Conservation (phyloP, 2,329 filamentous ascomycete genomes). For the Nemania sp. region DNA sequence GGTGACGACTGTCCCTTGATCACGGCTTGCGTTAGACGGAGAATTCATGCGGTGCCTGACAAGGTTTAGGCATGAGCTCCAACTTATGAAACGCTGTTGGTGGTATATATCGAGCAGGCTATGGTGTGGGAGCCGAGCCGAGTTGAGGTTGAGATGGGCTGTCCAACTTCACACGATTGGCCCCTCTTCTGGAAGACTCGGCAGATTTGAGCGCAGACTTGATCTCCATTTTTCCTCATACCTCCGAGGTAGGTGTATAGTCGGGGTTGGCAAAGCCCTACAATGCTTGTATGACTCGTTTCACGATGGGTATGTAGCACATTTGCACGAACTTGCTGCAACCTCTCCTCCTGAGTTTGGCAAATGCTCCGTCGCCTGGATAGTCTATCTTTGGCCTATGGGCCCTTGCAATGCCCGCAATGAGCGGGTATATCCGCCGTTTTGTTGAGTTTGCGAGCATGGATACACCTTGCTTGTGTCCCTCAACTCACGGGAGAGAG, state of each 20-base stretch:
- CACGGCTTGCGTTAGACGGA: constrained; percentile 8
- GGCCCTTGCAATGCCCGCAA: constrained; percentile 1
- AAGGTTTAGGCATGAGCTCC: background rate
- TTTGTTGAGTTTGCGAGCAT: constrained; percentile 5
- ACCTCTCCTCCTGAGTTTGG: constrained; percentile 13
- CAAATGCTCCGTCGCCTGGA: constrained; percentile 7
- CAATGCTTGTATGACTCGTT: constrained; percentile 2
- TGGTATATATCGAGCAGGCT: background rate
- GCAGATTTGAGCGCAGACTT: background rate
- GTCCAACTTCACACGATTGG: constrained; percentile 2
- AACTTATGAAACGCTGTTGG: background rate
- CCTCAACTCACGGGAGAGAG: constrained; percentile 5
- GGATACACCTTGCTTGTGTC: constrained; percentile 15
- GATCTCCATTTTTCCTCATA: constrained; percentile 8
- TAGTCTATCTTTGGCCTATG: background rate
- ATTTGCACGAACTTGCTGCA: constrained; percentile 13
- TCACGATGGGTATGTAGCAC: background rate
- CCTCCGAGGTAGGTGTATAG: background rate
- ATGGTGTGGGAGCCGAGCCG: background rate
- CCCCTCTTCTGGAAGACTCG: background rate
- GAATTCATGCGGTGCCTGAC: constrained; percentile 1
- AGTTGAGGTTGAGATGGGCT: constrained; percentile 6
- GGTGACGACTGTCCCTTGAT: background rate
- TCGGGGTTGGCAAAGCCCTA: constrained; percentile 5
- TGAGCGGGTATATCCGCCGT: constrained; percentile 21